These are phyloP conservation scores for Nicotiana otophora DNA, from an alignment of 257 asterid species.

Conservation along the genomic window DNA sequence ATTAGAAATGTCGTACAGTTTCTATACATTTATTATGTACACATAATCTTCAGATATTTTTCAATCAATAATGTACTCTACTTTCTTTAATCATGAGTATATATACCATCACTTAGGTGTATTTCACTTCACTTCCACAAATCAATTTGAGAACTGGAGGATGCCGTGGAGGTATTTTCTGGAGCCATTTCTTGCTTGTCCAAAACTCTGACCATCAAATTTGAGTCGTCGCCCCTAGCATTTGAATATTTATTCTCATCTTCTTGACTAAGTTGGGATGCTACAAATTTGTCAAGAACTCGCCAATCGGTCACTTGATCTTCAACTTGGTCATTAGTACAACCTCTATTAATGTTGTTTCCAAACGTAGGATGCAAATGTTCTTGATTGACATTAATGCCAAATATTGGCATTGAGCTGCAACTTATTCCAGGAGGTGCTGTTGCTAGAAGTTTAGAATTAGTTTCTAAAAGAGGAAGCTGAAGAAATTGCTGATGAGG, in stretches of 20 bases:
- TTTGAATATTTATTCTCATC: slow-evolving; percentile 31
- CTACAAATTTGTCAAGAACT: slow-evolving; percentile 76
- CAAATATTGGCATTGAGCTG: slow-evolving; percentile 23
- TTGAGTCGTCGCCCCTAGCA: slow-evolving; percentile 22
- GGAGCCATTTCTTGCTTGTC: slow-evolving; percentile 33
- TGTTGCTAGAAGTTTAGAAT: slow-evolving; percentile 27
- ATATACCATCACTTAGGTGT: neutral
- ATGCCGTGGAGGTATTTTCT: slow-evolving; percentile 43
- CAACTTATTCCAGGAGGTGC: slow-evolving; percentile 20
- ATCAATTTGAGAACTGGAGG: slow-evolving; percentile 48
- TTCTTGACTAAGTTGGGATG: slow-evolving; percentile 81
- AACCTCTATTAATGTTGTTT: neutral
- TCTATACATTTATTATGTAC: slow-evolving; percentile 7
- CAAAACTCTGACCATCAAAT: neutral
- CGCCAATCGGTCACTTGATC: slow-evolving; percentile 75
- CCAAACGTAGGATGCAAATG: slow-evolving; percentile 6
- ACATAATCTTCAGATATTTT: neutral
- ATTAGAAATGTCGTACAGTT: neutral
- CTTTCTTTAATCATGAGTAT: too few relatives aligned
- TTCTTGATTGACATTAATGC: slow-evolving; percentile 10
- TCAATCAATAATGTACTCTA: neutral
- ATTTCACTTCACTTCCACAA: slow-evolving; percentile 42
- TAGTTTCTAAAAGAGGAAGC: slow-evolving; percentile 65
- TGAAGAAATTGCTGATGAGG: slow-evolving; percentile 43
- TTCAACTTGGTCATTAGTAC: neutral